Conservation (phyloP, 139 green algal species). For the Coelastrella sp. region DNA sequence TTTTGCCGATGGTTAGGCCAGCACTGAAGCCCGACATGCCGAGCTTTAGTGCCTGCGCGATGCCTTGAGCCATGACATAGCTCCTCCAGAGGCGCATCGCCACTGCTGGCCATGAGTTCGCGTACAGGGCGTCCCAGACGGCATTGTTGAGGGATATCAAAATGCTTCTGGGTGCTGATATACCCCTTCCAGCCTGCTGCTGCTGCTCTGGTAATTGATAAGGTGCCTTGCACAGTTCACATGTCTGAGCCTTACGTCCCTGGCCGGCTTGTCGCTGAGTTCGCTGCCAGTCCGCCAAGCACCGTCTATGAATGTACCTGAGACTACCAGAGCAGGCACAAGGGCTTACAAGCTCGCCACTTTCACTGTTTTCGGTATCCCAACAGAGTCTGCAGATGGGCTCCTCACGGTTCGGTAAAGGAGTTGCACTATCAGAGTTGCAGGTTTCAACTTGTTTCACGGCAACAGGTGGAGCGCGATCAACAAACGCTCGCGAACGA, state of each 20-base stretch:
- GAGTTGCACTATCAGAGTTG: not conserved
- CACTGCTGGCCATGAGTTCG: constrained; percentile 15
- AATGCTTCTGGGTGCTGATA: not conserved
- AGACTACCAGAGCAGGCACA: constrained; percentile 42
- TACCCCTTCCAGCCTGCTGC: not conserved
- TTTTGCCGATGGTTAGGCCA: constrained; percentile 31
- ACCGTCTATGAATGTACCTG: constrained; percentile 40
- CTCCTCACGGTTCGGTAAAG: constrained; percentile 13
- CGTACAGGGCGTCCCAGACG: constrained; percentile 13
- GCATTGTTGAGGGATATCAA: not conserved
- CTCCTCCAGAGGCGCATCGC: constrained; percentile 29
- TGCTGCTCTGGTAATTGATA: constrained; percentile 26
- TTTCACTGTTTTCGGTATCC: constrained; percentile 19
- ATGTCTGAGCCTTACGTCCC: constrained; percentile 8
- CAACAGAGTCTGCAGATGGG: constrained; percentile 47
- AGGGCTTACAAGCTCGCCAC: constrained; percentile 30
- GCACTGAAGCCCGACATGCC: constrained; percentile 29
- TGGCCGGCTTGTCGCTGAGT: constrained; percentile 29
- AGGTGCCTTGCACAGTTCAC: constrained; percentile 48
- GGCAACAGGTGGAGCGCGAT: not conserved
- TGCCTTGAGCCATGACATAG: constrained; percentile 42
- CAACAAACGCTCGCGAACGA: not conserved
- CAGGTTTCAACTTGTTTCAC: not conserved
- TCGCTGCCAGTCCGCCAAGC: constrained; percentile 47
- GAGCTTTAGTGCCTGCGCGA: constrained; percentile 10